A percentile compares a stretch with the other conserved stretches of the same genome.
These are phyloP conservation scores for Mrakia blollopis DNA, from an alignment of 768 basidiomycete species.

Conservation along the genomic window DNA sequence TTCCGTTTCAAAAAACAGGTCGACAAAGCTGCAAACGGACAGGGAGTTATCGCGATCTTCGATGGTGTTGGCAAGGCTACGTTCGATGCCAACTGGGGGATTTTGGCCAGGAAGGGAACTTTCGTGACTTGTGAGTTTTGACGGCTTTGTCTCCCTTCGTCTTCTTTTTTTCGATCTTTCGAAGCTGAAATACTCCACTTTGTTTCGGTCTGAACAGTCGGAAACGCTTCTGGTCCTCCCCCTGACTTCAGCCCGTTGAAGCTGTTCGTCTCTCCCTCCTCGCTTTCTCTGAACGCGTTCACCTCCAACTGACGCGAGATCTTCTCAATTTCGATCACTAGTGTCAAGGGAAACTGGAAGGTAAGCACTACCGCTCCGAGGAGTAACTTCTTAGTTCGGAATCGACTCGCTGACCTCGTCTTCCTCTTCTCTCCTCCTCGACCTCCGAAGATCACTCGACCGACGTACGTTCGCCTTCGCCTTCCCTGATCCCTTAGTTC, in stretches of 20 bases:
- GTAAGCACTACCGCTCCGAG: too few relatives aligned
- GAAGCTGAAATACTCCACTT: conserved; percentile 45
- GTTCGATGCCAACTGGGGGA: conserved; percentile 49
- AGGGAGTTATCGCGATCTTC: conserved; percentile 67
- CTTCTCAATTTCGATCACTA: too few relatives aligned
- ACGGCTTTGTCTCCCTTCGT: not conserved
- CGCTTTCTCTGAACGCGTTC: too few relatives aligned
- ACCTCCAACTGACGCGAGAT: too few relatives aligned
- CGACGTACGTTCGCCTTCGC: conserved; percentile 63
- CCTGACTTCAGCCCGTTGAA: conserved; percentile 59
- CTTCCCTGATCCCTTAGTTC: conserved; percentile 35
- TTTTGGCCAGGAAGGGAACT: conserved; percentile 25
- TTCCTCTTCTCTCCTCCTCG: too few relatives aligned
- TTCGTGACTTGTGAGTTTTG: conserved; percentile 25
- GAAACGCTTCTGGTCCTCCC: conserved; percentile 74
- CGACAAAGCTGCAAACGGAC: conserved; percentile 40
- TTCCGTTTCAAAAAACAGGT: conserved; percentile 10
- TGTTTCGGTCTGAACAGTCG: conserved; percentile 59
- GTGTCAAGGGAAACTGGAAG: not conserved
- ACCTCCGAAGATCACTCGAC: conserved; percentile 48
- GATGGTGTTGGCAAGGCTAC: conserved; percentile 98
- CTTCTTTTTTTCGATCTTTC: conserved; percentile 59
- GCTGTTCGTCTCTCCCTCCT: conserved; percentile 44
- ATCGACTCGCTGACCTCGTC: too few relatives aligned
- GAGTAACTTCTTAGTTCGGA: too few relatives aligned